Base-by-base conservation (phyloP, 2,329 filamentous ascomycete genomes). In the Penicillium hesseltinei region DNA sequence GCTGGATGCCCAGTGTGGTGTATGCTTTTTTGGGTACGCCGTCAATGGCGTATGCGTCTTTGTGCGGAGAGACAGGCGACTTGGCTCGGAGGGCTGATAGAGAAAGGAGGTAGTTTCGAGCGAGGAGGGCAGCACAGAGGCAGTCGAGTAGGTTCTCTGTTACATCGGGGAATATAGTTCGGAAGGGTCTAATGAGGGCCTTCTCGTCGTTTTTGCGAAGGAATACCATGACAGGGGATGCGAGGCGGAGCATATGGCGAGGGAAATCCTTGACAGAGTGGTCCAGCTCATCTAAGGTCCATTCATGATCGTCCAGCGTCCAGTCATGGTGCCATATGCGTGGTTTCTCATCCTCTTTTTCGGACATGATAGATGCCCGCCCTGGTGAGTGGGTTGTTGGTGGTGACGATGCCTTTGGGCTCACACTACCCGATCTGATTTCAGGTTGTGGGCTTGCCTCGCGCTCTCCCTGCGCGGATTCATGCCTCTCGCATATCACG, bases 271-370 rank as follows among this genome's bases (percentile, higher is more conserved):
- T 73, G 13, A 75, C 68, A 1, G 71, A 74, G 27, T 71, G 65
- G 13, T 75, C 73, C 25, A 76, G 65, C 59, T 76, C 71, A 33
- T 74, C 70, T 1, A 76, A 63, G 5, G 73, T 71, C 74, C 74
- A 76, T 55, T 75, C 73, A 46, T 75, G 71, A 51, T 76, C 72
- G 45, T 76, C 73, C 5, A 75, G 60, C 7, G 72, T 72, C 73
- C 73, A 76, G 50, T 74, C 69, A 39, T 72, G 69, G 42, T 75
- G 70, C 71, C 72, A 72, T 60, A 68, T 68, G 1, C 57, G 51
- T 33, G 60, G 53, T 45, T 71, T 74, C 36, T 69, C 66, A 13
- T 69, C 39, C 23, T 69, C 68, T 36, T 70, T 68, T 8, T 72
- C 68, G 2, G 66, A 67, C 3, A 57, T 62, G 11, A 60, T 63